phyloP scores from a whole-genome alignment of 176 grass and related monocot genomes.

The Panicum miliaceum region DNA sequence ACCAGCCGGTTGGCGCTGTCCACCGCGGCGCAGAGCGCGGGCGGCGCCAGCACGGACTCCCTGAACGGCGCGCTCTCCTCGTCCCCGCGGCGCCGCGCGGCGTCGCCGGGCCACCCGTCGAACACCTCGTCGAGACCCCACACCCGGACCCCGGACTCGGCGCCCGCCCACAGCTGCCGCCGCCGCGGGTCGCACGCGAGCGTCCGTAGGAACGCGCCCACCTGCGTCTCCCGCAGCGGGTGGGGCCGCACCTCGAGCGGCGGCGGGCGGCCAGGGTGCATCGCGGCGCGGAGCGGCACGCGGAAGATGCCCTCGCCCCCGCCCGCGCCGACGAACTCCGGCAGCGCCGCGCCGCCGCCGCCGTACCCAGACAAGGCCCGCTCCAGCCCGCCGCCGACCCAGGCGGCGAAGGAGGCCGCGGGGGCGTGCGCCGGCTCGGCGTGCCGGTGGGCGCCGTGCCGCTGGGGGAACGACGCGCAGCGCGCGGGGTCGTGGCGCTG shows the following conservation, averaged over 20 bases:
- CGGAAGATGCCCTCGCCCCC: conserved; percentile 74
- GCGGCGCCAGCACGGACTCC: conserved; percentile 61
- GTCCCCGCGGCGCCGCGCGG: conserved; percentile 60
- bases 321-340: conserved; percentile 77
- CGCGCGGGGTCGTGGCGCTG: conserved; percentile 31
- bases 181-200: conserved; percentile 52
- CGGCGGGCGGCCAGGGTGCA: conserved; percentile 81
- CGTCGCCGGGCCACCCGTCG: conserved; percentile 5
- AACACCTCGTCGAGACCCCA: conserved; percentile 69
- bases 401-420: conserved; percentile 16
- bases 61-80: conserved; percentile 74
- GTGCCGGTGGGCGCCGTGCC: neutral
- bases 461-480: conserved; percentile 21
- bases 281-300: conserved; percentile 64
- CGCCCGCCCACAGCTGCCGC: conserved; percentile 74
- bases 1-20: conserved; percentile 60
- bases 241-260: conserved; percentile 75
- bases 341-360: conserved; percentile 39
- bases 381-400: conserved; percentile 44
- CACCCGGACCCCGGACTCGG: conserved; percentile 71
- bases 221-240: conserved; percentile 90
- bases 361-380: conserved; percentile 47
- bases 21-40: conserved; percentile 69
- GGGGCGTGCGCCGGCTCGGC: neutral
- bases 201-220: conserved; percentile 74